phyloP scores from a whole-genome alignment of 306 rosid species.

The Hippophae tibetana region DNA sequence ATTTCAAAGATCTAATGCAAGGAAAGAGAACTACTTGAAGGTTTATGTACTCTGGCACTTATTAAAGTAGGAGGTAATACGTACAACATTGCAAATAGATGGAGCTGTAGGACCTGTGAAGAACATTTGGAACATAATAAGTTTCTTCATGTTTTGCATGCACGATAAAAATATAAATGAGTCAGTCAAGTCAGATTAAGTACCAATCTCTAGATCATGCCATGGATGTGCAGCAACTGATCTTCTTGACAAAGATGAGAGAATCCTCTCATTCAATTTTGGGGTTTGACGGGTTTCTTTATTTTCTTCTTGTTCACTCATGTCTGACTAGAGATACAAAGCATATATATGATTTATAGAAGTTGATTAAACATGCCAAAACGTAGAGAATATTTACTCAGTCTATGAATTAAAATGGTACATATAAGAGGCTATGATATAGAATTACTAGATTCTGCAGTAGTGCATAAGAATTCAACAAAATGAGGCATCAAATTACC shows the following conservation, averaged over 20 bases:
- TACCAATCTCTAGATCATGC: slow-evolving; percentile 99
- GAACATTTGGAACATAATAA: slow-evolving; percentile 19
- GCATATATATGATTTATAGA: neutral
- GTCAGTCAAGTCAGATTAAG: neutral
- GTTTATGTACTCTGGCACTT: neutral
- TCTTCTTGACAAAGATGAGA: slow-evolving; percentile 79
- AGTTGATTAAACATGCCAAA: neutral
- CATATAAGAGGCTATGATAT: too few relatives aligned
- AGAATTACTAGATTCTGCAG: too few relatives aligned
- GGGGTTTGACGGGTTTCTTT: slow-evolving; percentile 28
- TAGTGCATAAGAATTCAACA: too few relatives aligned
- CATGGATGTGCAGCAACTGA: slow-evolving; percentile 96
- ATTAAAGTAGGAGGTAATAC: slow-evolving; percentile 16
- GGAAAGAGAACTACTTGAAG: neutral
- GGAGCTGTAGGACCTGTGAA: slow-evolving; percentile 85
- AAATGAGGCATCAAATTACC: too few relatives aligned
- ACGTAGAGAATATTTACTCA: neutral
- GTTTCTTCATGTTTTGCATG: slow-evolving; percentile 1
- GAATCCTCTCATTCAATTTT: slow-evolving; percentile 80
- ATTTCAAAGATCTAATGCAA: slow-evolving; percentile 1
- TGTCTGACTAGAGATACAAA: slow-evolving; percentile 22
- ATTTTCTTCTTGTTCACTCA: slow-evolving; percentile 29
- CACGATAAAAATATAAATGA: neutral
- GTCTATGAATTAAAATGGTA: too few relatives aligned
- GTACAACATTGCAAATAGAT: slow-evolving; percentile 60